Conservation (phyloP, 176 grass and related monocot species). For the Melocanna baccifera region DNA sequence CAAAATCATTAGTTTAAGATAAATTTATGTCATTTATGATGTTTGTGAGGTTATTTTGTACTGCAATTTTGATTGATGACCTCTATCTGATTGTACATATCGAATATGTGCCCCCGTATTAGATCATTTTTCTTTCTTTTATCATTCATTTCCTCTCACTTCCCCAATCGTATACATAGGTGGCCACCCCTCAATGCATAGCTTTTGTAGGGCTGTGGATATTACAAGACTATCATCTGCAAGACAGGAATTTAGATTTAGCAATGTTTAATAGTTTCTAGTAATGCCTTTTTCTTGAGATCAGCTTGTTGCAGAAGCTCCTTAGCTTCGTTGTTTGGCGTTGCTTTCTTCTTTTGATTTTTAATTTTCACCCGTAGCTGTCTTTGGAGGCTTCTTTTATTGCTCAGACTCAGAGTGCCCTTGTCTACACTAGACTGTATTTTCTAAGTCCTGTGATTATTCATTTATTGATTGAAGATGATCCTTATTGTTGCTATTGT, state of each 20-base stretch:
- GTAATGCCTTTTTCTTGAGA: neutral
- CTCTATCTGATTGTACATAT: neutral
- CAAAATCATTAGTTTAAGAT: neutral
- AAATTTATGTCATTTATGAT: neutral
- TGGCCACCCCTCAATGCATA: neutral
- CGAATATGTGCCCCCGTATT: neutral
- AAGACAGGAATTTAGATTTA: neutral
- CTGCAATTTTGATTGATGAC: neutral
- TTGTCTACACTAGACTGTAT: neutral
- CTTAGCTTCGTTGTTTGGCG: neutral
- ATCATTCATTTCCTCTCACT: neutral
- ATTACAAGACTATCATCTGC: neutral
- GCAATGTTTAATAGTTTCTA: neutral
- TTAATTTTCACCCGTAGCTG: neutral
- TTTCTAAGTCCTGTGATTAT: neutral
- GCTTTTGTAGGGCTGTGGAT: neutral
- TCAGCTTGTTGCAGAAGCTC: neutral
- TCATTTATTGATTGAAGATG: conserved; percentile 23
- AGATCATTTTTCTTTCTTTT: neutral
- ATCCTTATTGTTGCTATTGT: conserved; percentile 26
- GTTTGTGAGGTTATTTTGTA: neutral
- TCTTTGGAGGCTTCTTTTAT: neutral
- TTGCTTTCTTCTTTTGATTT: conserved; percentile 23
- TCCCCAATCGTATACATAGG: neutral
- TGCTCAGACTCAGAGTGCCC: neutral